Percentiles rank a stretch among this genome's conserved stretches.
These are phyloP conservation scores for Scedosporium boydii DNA, from an alignment of 2,329 filamentous ascomycete species.

Conservation along the genomic window DNA sequence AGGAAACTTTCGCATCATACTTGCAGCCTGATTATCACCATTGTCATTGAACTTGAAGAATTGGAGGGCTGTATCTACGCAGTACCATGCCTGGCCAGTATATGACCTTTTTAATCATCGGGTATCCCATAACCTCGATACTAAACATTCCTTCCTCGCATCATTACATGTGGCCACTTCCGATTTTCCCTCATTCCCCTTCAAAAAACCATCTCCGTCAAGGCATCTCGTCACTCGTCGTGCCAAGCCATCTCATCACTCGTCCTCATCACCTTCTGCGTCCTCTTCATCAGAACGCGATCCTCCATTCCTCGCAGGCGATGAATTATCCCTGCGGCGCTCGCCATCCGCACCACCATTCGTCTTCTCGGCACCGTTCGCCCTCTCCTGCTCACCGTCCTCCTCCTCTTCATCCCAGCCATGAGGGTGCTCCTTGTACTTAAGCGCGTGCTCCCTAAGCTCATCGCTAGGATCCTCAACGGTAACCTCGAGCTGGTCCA, in stretches of 20 bases:
- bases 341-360: conserved; percentile 10
- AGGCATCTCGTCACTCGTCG: not conserved
- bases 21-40: not conserved
- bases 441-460: conserved; percentile 39
- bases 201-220: not conserved
- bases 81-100: not conserved
- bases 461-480: conserved; percentile 47
- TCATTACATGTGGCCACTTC: too few species aligned
- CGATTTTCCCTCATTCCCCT: too few species aligned
- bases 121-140: not conserved
- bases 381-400: conserved; percentile 21
- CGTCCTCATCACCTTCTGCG: conserved; percentile 20
- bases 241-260: conserved; percentile 4
- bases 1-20: too few species aligned
- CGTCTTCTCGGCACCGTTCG: conserved; percentile 15
- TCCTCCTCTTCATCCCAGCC: conserved; percentile 32
- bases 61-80: not conserved
- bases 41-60: not conserved
- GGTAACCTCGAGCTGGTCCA: conserved; percentile 46
- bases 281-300: conserved; percentile 15
- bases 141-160: not conserved
- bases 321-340: not conserved
- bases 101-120: not conserved
- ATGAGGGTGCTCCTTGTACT: conserved; percentile 43
- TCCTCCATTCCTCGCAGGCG: not conserved